phyloP scores from a whole-genome alignment of 306 rosid species.

The Canavalia gladiata region DNA sequence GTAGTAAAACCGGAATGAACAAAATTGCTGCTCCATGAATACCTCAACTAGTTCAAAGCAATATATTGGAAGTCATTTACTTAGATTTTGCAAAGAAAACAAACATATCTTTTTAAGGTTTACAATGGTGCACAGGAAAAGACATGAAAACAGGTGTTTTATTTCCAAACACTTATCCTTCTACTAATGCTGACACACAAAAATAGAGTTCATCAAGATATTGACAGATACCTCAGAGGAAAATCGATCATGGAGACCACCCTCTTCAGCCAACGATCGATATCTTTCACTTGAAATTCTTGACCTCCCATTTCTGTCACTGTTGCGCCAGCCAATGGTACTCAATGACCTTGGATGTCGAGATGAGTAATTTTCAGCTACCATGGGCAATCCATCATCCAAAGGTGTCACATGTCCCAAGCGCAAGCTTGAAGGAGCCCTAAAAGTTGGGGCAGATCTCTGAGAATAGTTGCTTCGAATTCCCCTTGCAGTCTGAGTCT shows the following conservation, averaged over 20 bases:
- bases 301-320: conserved; percentile 76
- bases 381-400: conserved; percentile 72
- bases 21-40: not conserved
- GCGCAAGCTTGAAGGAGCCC: conserved; percentile 75
- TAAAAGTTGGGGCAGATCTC: conserved; percentile 65
- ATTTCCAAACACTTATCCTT: conserved; percentile 35
- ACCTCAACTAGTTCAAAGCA: not conserved
- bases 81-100: conserved; percentile 20
- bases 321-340: conserved; percentile 63
- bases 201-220: conserved; percentile 37
- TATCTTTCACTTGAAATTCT: conserved; percentile 71
- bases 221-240: conserved; percentile 63
- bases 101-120: conserved; percentile 23
- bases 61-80: not conserved
- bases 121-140: conserved; percentile 9
- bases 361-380: conserved; percentile 64
- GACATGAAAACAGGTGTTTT: conserved; percentile 21
- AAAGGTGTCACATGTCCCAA: conserved; percentile 67
- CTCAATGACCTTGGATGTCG: conserved; percentile 71
- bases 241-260: conserved; percentile 61
- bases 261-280: conserved; percentile 59
- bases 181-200: conserved; percentile 34
- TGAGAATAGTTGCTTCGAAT: conserved; percentile 72
- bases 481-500: conserved; percentile 66
- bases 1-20: conserved; percentile 14